phyloP scores from a whole-genome alignment of 371 early-diverging fungal genomes.

The Blakeslea trispora region DNA sequence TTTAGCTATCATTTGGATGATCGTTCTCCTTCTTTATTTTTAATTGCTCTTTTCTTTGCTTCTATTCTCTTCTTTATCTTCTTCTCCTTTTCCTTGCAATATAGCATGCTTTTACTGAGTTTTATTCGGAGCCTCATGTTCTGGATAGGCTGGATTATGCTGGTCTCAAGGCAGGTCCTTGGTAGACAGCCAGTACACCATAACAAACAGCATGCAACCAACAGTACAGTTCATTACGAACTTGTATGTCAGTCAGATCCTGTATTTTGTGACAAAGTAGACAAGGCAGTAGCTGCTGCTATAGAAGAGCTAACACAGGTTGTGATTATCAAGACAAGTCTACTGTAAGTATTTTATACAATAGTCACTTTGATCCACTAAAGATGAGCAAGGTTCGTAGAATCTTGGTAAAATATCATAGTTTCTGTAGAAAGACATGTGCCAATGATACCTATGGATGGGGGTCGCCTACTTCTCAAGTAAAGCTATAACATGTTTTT shows the following conservation, averaged over 20 bases:
- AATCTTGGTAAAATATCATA: conserved; percentile 28
- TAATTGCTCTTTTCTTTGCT: too few species aligned
- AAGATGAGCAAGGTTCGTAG: conserved; percentile 3
- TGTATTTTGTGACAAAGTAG: conserved; percentile 42
- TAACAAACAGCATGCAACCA: conserved; percentile 21
- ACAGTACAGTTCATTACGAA: conserved; percentile 29
- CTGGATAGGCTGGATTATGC: too few species aligned
- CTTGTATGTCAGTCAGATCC: conserved; percentile 29
- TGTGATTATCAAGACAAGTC: conserved; percentile 37
- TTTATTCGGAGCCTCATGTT: too few species aligned
- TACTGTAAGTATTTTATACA: conserved; percentile 29
- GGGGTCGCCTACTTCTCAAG: conserved; percentile 47
- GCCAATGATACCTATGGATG: conserved; percentile 43
- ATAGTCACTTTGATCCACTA: background rate
- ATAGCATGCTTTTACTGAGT: too few species aligned
- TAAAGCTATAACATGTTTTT: conserved; percentile 10
- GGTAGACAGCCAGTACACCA: conserved; percentile 9
- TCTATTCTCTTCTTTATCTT: too few species aligned
- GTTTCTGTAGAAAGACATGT: conserved; percentile 40
- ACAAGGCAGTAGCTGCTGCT: conserved; percentile 34
- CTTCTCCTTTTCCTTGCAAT: too few species aligned
- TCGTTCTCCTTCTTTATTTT: too few species aligned
- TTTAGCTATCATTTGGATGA: too few species aligned
- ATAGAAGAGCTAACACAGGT: conserved; percentile 41
- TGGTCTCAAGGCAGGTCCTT: background rate